phyloP scores from a whole-genome alignment of 208 protist genomes.

The Leishmania amazonensis region DNA sequence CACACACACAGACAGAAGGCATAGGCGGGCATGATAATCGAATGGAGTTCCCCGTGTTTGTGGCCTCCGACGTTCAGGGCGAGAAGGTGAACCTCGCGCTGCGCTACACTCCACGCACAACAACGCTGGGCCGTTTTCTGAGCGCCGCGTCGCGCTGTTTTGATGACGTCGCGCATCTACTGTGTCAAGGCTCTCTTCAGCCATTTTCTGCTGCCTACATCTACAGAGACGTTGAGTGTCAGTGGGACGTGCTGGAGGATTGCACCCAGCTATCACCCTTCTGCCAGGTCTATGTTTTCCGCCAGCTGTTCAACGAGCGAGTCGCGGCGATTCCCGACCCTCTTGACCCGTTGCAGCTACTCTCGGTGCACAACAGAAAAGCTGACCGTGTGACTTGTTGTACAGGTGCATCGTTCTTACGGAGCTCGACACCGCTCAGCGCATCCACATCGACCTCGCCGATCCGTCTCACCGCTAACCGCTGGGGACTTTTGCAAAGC shows the following conservation, averaged over 20 bases:
- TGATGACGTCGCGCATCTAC: conserved; percentile 20
- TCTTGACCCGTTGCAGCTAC: background rate
- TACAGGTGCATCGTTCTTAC: background rate
- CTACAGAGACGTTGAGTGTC: conserved; percentile 45
- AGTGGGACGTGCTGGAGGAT: conserved; percentile 62
- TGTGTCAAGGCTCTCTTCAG: conserved; percentile 1
- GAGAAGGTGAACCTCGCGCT: conserved; percentile 70
- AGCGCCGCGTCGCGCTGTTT: conserved; percentile 35
- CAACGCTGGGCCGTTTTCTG: conserved; percentile 35
- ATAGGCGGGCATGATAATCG: conserved; percentile 6
- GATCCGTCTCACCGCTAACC: background rate
- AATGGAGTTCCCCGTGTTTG: conserved; percentile 63
- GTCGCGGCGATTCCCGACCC: conserved; percentile 7
- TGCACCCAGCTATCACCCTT: conserved; percentile 49
- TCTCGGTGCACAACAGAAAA: background rate
- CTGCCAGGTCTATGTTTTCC: conserved; percentile 81
- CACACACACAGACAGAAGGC: background rate
- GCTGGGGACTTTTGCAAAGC: background rate
- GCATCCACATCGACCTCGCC: background rate
- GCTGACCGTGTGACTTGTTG: background rate
- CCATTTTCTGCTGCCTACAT: conserved; percentile 45
- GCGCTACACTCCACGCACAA: conserved; percentile 13
- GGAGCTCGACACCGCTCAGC: background rate
- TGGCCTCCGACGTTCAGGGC: conserved; percentile 65
- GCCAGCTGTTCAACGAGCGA: conserved; percentile 17